phyloP scores from a whole-genome alignment of 441 rosid species.

The Erysimum pusillum region DNA sequence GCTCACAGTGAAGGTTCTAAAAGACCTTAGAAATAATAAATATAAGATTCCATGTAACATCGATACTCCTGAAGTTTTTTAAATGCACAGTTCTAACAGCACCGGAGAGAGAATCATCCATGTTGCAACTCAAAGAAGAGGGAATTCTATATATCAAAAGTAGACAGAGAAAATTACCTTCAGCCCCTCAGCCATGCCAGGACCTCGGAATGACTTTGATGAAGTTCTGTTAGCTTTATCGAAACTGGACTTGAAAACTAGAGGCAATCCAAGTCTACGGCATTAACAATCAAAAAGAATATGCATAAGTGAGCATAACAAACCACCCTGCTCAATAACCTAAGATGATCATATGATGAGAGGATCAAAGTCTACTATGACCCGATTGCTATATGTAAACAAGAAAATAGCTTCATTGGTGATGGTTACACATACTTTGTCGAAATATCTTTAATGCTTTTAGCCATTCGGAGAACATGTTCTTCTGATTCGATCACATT shows the following conservation, averaged over 20 bases:
- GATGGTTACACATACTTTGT: constrained; percentile 54
- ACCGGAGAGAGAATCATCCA: neutral
- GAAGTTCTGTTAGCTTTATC: constrained; percentile 95
- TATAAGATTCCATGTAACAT: neutral
- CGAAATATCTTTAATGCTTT: constrained; percentile 62
- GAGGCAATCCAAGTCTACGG: constrained; percentile 74
- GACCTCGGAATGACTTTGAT: constrained; percentile 89
- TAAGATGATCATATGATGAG: neutral
- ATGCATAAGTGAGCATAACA: no score
- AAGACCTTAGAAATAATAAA: neutral
- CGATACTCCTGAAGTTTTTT: neutral
- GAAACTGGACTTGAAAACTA: constrained; percentile 93
- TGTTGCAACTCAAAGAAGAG: neutral
- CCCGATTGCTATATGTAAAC: neutral
- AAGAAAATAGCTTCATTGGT: neutral
- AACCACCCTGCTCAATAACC: no score
- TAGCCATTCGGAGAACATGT: constrained; percentile 79
- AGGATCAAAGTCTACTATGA: neutral
- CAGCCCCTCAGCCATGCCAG: constrained; percentile 85
- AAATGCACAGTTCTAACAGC: neutral
- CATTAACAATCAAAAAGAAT: constrained; percentile 16
- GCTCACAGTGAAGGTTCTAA: neutral
- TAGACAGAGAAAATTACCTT: constrained; percentile 54
- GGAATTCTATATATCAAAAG: neutral
- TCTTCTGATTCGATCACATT: constrained; percentile 95